phyloP scores from a whole-genome alignment of 2,329 filamentous ascomycete species.

The Trichoderma hamatum region DNA sequence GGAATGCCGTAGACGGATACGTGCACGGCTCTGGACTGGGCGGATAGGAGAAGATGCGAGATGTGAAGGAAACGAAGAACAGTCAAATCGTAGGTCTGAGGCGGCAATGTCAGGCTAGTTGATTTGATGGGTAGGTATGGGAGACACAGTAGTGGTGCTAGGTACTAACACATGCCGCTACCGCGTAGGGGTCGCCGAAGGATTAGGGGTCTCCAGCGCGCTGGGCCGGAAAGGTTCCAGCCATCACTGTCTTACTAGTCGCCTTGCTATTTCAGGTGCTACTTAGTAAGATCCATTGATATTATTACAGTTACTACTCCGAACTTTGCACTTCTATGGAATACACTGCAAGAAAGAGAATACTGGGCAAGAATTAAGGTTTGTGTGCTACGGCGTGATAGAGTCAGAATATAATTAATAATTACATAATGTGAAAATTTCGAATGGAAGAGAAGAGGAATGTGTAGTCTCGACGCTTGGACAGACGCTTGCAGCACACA shows the following conservation, averaged over 20 bases:
- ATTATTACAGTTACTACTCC: too few relatives aligned
- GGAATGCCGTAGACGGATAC: background rate
- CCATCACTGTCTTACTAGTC: background rate
- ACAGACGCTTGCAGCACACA: background rate
- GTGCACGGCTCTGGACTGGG: slow-evolving; percentile 7
- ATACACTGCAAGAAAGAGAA: background rate
- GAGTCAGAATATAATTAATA: background rate
- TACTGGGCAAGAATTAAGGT: background rate
- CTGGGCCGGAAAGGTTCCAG: background rate
- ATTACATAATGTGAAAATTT: background rate
- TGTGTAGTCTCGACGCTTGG: background rate
- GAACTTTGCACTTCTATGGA: too few relatives aligned
- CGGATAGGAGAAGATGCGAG: background rate
- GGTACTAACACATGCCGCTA: background rate
- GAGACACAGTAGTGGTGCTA: background rate
- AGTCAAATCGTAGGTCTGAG: background rate
- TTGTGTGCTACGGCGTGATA: background rate
- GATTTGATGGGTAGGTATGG: slow-evolving; percentile 8
- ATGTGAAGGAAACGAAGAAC: background rate
- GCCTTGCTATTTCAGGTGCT: background rate
- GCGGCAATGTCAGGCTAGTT: slow-evolving; percentile 7
- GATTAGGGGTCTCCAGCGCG: background rate
- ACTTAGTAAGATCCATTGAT: too few relatives aligned
- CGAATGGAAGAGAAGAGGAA: background rate
- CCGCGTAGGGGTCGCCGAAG: background rate